Conservation (phyloP, 2,329 filamentous ascomycete genomes). For the Nemania bipapillata region DNA sequence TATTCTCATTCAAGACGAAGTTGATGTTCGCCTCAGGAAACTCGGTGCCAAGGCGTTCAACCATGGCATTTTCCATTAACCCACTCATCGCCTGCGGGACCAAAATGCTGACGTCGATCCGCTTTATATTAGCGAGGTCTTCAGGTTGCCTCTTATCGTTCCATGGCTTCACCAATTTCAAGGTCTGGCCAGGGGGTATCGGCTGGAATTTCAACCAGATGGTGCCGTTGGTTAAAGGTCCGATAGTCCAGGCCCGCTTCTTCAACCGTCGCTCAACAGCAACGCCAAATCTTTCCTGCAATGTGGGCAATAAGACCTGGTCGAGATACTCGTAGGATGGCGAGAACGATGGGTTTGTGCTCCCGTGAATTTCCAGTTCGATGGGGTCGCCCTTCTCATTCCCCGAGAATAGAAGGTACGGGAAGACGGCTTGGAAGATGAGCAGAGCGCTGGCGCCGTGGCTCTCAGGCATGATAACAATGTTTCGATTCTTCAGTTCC, state of each 20-base stretch:
- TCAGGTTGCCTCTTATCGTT: constrained; percentile 31
- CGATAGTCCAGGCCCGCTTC: constrained; percentile 63
- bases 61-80: constrained; percentile 56
- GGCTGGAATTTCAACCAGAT: constrained; percentile 61
- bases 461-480: constrained; percentile 63
- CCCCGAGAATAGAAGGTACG: constrained; percentile 67
- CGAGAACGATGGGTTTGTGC: constrained; percentile 69
- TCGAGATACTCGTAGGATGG: constrained; percentile 71
- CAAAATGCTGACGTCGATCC: constrained; percentile 64
- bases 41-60: constrained; percentile 53
- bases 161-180: constrained; percentile 53
- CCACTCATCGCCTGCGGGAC: constrained; percentile 59
- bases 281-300: constrained; percentile 64
- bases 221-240: constrained; percentile 56
- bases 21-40: constrained; percentile 59
- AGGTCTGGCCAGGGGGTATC: constrained; percentile 50
- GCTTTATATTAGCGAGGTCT: constrained; percentile 52
- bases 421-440: constrained; percentile 70
- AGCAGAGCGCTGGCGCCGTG: constrained; percentile 66
- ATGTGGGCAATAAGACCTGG: constrained; percentile 67
- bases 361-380: constrained; percentile 64
- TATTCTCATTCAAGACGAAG: constrained; percentile 63
- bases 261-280: constrained; percentile 58
- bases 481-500: constrained; percentile 55
- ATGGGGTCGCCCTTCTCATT: constrained; percentile 58